Percentiles rank a stretch among this genome's conserved stretches.
Conservation (phyloP, 257 asterid genomes). For the Solanum sitiens region DNA sequence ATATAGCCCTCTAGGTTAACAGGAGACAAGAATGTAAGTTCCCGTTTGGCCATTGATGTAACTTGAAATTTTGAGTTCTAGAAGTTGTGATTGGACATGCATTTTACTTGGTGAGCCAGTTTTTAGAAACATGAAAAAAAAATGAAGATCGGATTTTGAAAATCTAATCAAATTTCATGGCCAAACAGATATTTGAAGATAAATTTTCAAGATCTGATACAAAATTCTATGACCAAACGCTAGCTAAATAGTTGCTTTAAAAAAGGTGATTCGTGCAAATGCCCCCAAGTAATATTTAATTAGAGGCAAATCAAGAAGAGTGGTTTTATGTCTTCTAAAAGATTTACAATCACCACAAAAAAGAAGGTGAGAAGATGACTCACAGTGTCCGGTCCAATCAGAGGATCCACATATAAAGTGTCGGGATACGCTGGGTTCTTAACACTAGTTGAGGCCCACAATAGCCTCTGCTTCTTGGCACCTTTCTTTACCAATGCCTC, state of each 20-base stretch:
- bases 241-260: background rate
- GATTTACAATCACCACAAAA: slow-evolving; percentile 9
- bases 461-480: slow-evolving; percentile 96
- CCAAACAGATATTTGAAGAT: too few species aligned
- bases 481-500: slow-evolving; percentile 97
- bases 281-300: background rate
- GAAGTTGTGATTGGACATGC: background rate
- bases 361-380: slow-evolving; percentile 27
- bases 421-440: slow-evolving; percentile 98
- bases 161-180: too few species aligned
- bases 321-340: background rate
- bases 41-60: background rate
- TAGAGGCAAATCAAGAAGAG: background rate
- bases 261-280: background rate
- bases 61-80: background rate
- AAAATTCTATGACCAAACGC: too few species aligned
- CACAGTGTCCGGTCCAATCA: slow-evolving; percentile 97
- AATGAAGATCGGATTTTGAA: background rate
- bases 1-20: background rate
- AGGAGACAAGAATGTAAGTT: background rate
- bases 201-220: too few species aligned
- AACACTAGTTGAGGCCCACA: slow-evolving; percentile 99
- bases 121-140: background rate
- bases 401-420: slow-evolving; percentile 97
- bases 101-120: background rate